These are phyloP conservation scores for Tylopilus plumbeoviolaceoides DNA, from an alignment of 768 basidiomycete species.

Conservation along the genomic window DNA sequence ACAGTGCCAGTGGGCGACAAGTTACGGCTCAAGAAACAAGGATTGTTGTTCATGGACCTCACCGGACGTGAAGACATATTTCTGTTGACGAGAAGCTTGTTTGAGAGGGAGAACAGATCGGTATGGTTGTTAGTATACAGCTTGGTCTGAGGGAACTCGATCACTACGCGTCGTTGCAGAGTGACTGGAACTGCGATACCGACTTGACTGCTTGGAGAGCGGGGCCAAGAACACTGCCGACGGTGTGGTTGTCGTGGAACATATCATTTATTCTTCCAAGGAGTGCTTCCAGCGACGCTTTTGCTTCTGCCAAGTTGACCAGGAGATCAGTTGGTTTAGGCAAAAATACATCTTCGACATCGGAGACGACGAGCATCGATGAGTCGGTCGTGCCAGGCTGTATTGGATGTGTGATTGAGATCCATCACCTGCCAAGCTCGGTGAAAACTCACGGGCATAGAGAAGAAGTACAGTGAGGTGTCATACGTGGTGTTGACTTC, in stretches of 20 bases:
- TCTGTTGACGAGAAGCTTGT: too few species aligned
- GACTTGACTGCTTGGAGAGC: conserved; percentile 94
- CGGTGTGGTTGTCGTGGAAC: conserved; percentile 94
- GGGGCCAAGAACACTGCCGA: conserved; percentile 92
- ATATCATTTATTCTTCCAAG: conserved; percentile 87
- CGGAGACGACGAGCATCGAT: conserved; percentile 95
- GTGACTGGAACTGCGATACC: too few species aligned
- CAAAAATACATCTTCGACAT: conserved; percentile 95
- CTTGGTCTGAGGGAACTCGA: too few species aligned
- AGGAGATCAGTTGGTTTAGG: conserved; percentile 96
- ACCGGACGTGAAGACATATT: neutral
- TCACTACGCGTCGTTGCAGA: too few species aligned
- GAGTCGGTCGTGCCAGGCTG: conserved; percentile 74
- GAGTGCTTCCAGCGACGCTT: conserved; percentile 73
- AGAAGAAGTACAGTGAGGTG: conserved; percentile 94
- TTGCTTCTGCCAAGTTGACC: conserved; percentile 86
- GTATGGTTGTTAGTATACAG: too few species aligned
- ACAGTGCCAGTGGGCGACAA: too few species aligned
- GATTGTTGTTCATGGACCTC: neutral
- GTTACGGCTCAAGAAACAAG: neutral
- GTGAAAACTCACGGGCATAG: conserved; percentile 53
- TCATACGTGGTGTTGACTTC: too few species aligned
- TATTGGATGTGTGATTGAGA: neutral
- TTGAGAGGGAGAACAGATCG: too few species aligned
- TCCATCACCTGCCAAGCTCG: neutral